These are phyloP conservation scores for Saccharomycopsis fermentans DNA, from an alignment of 805 yeast genomes.

Conservation along the genomic window DNA sequence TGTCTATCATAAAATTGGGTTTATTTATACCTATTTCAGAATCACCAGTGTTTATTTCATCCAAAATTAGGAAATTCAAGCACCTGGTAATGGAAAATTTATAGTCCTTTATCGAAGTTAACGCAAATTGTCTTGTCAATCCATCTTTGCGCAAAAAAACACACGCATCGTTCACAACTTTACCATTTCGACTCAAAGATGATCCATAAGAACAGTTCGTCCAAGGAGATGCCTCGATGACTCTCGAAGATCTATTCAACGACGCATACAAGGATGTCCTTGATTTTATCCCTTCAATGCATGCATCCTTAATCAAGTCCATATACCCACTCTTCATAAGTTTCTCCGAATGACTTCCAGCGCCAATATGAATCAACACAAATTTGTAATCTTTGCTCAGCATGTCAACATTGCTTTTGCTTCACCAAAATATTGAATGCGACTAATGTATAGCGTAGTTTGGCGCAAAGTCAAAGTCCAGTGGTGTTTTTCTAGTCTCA, in stretches of 20 bases:
- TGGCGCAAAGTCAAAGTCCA: too few species aligned
- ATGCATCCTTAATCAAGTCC: conserved; percentile 25
- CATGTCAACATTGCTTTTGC: neutral
- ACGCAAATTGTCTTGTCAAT: conserved; percentile 3
- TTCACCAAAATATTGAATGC: too few species aligned
- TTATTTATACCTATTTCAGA: conserved; percentile 10
- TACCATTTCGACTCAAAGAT: conserved; percentile 27
- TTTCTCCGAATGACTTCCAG: conserved; percentile 33
- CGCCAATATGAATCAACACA: conserved; percentile 40
- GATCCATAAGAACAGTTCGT: conserved; percentile 24
- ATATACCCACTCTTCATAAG: conserved; percentile 2
- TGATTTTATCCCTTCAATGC: neutral
- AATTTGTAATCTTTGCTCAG: neutral
- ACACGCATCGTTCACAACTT: conserved; percentile 31
- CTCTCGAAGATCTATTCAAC: neutral
- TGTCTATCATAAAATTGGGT: conserved; percentile 9
- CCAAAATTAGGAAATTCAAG: conserved; percentile 6
- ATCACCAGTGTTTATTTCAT: neutral
- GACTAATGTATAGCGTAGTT: too few species aligned
- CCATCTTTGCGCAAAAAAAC: conserved; percentile 19
- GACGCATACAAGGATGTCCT: neutral
- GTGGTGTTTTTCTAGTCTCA: too few species aligned
- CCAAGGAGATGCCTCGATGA: conserved; percentile 5
- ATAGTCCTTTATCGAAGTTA: conserved; percentile 13
- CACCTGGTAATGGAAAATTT: conserved; percentile 14